phyloP scores from a whole-genome alignment of 305 asterid genomes.

The Fraxinus paxiana region DNA sequence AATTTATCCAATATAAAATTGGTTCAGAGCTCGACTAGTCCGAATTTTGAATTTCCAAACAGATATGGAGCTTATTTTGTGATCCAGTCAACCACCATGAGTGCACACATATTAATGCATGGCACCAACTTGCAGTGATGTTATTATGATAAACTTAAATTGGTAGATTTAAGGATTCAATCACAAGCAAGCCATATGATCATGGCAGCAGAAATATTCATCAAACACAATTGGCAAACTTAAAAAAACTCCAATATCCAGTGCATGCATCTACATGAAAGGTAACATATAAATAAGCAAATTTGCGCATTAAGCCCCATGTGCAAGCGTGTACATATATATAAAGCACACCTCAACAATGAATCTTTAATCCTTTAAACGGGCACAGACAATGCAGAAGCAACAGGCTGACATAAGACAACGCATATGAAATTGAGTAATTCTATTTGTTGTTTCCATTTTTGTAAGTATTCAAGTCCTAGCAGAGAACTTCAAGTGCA shows the following conservation, averaged over 20 bases:
- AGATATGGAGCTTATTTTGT: not conserved
- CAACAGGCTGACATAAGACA: not conserved
- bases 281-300: not conserved
- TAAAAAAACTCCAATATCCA: not conserved
- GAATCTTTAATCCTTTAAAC: not conserved
- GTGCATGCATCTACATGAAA: not conserved
- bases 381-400: not conserved
- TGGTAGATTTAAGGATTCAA: not conserved
- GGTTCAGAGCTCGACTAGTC: not conserved
- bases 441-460: not conserved
- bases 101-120: not conserved
- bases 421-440: not conserved
- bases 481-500: not conserved
- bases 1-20: not conserved
- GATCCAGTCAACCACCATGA: not conserved
- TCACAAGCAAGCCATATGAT: not conserved
- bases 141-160: not conserved
- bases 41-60: not conserved
- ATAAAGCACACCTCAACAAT: not conserved
- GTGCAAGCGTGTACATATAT: not conserved
- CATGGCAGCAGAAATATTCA: not conserved
- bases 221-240: not conserved
- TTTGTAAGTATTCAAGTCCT: not conserved
- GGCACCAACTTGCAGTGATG: not conserved
- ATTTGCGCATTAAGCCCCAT: not conserved